Conservation (phyloP, 768 basidiomycete species). For the Boletales sp. region DNA sequence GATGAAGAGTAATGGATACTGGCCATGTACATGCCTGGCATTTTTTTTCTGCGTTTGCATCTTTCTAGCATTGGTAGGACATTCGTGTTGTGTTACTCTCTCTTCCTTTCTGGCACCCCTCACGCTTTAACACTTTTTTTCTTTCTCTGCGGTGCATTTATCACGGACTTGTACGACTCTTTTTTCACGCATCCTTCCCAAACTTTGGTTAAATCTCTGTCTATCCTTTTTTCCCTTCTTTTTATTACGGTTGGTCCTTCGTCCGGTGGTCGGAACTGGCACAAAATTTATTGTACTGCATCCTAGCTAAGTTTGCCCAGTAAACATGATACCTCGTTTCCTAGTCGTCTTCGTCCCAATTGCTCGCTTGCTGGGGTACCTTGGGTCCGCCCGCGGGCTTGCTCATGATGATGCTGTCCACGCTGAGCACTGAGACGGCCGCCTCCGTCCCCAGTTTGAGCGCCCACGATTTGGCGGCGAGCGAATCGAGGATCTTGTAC, state of each 20-base stretch:
- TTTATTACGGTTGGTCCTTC: slow-evolving; percentile 14
- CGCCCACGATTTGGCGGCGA: slow-evolving; percentile 88
- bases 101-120: slow-evolving; percentile 6
- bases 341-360: slow-evolving; percentile 76
- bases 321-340: slow-evolving; percentile 7
- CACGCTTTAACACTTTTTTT: neutral
- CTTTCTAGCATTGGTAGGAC: slow-evolving; percentile 15
- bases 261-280: slow-evolving; percentile 19
- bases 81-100: slow-evolving; percentile 22
- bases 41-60: neutral
- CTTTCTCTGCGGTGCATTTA: slow-evolving; percentile 24
- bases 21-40: slow-evolving; percentile 7
- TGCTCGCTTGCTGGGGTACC: slow-evolving; percentile 80
- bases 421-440: slow-evolving; percentile 84
- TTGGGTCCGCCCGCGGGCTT: slow-evolving; percentile 90
- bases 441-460: slow-evolving; percentile 89
- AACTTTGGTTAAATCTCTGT: no score
- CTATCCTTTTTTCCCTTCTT: slow-evolving; percentile 3
- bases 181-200: neutral
- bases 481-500: slow-evolving; percentile 77
- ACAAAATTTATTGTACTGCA: slow-evolving; percentile 28
- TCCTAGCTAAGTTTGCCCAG: slow-evolving; percentile 13
- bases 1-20: slow-evolving; percentile 10
- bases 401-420: slow-evolving; percentile 98
- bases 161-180: slow-evolving; percentile 31